Evolutionary conservation across 1,284 basidiomycete genomes (phyloP).

Genomic region (Stygiomarasmius scandens): DNA sequence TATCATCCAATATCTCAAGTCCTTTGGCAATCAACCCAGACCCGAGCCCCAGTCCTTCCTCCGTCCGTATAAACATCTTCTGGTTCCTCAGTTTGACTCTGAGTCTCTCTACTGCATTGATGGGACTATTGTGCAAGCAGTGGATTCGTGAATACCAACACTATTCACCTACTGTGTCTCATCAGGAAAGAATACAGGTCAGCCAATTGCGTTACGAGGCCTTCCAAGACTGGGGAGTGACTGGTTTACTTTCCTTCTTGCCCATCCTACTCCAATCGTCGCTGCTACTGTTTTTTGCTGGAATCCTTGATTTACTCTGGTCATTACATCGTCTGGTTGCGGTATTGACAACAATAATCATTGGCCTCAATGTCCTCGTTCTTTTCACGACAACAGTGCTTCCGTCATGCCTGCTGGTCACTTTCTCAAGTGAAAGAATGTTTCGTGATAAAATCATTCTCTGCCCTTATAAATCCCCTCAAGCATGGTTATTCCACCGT

Average conservation of each 20-base stretch:
- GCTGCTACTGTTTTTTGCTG: conserved; percentile 27
- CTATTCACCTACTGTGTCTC: conserved; percentile 11
- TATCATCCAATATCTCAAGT: background rate
- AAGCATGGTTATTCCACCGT: conserved; percentile 12
- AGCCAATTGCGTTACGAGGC: conserved; percentile 25
- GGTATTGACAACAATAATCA: conserved; percentile 19
- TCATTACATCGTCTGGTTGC: conserved; percentile 20
- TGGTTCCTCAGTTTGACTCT: conserved; percentile 36
- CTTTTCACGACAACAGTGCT: conserved; percentile 19
- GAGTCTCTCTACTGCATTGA: conserved; percentile 29
- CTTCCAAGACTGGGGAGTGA: conserved; percentile 26
- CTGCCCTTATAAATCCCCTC: conserved; percentile 14
- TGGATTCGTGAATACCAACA: conserved; percentile 24
- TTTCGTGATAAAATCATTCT: background rate
- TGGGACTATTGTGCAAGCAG: conserved; percentile 29
- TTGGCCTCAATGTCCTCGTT: conserved; percentile 20
- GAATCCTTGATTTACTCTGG: conserved; percentile 26
- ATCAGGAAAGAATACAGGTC: conserved; percentile 20
- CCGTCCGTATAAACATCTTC: conserved; percentile 27
- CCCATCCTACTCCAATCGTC: conserved; percentile 26
- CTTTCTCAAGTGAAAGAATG: background rate
- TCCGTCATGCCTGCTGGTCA: conserved; percentile 5
- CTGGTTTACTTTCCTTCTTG: conserved; percentile 25
- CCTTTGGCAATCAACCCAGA: background rate
- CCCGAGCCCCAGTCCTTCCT: background rate